Evolutionary conservation across 306 rosid species (phyloP), one percentile per base, ranked within the genome.

Genomic region (Dicorynia guianensis): DNA sequence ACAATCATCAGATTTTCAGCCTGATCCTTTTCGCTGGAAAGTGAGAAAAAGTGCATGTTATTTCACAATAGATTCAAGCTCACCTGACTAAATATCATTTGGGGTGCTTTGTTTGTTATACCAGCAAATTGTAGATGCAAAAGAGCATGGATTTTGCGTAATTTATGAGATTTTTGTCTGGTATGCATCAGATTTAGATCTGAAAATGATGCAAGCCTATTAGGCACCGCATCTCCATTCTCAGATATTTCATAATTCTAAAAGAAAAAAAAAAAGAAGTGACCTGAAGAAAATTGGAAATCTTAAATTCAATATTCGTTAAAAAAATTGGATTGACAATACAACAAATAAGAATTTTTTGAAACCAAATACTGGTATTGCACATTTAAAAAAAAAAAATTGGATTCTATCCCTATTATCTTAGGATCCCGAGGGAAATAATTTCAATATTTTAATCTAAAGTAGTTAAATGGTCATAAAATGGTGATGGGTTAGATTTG

Each of bases 1-100:
- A 95, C 98, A 46, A 95, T 95, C 99, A 95, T 95, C 79, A 95
- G 78, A 87, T 95, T 95, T 82, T 95, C 98, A 25, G 99, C 92
- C 76, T 89, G 99, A 63, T 96, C 96, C 87, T 96, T 96, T 85
- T 96, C 97, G 66, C 98, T 96, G 88, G 57, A 75, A 52, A 74
- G 47, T 53, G 69, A 50, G 63, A 47, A 8, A 58, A 36, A 59
- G 20, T n/a, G n/a, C n/a, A n/a, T 59, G 55, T 61, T 13, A 75
- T 77, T 36, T 63, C 74, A 74, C 40, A 43, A 54, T 18, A 83
- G 58, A 46, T 38, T n/a, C n/a, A n/a, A n/a, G n/a, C n/a, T 83
- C 76, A 57, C 69, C 76, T 19, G 71, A 64, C 64, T 71, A 46
- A 52, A 56, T 70, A 11, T 20, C 9, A 36, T 13, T 70, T 65